These are phyloP conservation scores for Amanita muscaria DNA, from an alignment of 768 basidiomycete species.

Conservation along the genomic window DNA sequence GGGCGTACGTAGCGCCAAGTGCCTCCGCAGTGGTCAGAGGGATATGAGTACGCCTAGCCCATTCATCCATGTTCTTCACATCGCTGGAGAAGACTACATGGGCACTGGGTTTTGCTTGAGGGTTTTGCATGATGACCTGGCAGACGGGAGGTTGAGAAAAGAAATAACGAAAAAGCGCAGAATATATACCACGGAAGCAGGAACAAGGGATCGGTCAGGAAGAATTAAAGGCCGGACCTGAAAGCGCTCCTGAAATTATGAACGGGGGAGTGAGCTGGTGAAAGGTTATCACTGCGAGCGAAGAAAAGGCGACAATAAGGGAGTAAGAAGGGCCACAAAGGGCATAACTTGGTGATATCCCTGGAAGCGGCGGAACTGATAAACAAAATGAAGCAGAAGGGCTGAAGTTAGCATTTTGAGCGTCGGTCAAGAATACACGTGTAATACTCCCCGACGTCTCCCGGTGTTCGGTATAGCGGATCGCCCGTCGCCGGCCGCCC, in stretches of 20 bases:
- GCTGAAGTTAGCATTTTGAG: constrained; percentile 29
- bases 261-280: constrained; percentile 2
- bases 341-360: constrained; percentile 33
- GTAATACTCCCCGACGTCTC: constrained; percentile 52
- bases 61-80: constrained; percentile 75
- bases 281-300: constrained; percentile 20
- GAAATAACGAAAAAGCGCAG: not conserved
- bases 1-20: constrained; percentile 70
- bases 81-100: constrained; percentile 68
- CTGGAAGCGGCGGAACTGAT: constrained; percentile 42
- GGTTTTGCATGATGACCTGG: constrained; percentile 22
- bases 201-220: constrained; percentile 9
- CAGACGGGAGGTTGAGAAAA: constrained; percentile 4
- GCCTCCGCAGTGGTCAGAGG: constrained; percentile 79
- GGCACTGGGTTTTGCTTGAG: constrained; percentile 31
- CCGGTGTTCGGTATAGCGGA: constrained; percentile 18
- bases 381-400: constrained; percentile 39
- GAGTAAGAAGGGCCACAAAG: constrained; percentile 33
- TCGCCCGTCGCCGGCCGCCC: not conserved
- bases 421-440: constrained; percentile 72
- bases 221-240: not conserved
- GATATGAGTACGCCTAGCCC: constrained; percentile 72
- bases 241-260: constrained; percentile 8
- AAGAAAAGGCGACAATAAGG: constrained; percentile 12
- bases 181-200: constrained; percentile 6